Evolutionary conservation across 202 grass and related monocot species (phyloP).

Genomic region (Thinopyrum obtusiflorum): DNA sequence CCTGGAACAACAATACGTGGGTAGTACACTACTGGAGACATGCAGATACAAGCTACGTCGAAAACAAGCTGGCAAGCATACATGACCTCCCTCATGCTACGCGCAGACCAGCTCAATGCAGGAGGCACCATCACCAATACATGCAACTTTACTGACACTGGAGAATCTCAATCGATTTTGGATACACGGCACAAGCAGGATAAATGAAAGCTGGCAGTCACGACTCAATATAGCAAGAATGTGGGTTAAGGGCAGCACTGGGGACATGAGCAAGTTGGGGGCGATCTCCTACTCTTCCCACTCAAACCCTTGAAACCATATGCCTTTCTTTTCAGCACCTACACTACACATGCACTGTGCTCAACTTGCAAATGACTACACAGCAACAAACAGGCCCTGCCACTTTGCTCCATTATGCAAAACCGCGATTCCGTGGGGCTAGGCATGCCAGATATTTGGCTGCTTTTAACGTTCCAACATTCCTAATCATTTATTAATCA

Average conservation of each 20-base stretch:
- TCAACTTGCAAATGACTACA: slow-evolving; percentile 54
- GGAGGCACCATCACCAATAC: slow-evolving; percentile 25
- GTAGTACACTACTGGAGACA: neutral
- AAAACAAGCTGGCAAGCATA: slow-evolving; percentile 30
- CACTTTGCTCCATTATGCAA: slow-evolving; percentile 41
- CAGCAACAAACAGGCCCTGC: neutral
- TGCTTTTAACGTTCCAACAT: slow-evolving; percentile 6
- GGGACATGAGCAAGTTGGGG: slow-evolving; percentile 21
- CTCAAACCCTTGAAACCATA: slow-evolving; percentile 6
- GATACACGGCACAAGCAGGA: neutral
- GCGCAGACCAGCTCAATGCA: slow-evolving; percentile 25
- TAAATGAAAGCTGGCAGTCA: neutral
- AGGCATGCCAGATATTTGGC: slow-evolving; percentile 21
- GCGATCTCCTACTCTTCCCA: slow-evolving; percentile 13
- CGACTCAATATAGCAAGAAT: neutral
- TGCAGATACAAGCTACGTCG: neutral
- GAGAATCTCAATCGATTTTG: slow-evolving; percentile 15
- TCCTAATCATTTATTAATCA: neutral
- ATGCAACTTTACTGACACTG: slow-evolving; percentile 15
- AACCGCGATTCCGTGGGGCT: neutral
- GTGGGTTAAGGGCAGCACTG: neutral
- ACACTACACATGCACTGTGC: slow-evolving; percentile 28
- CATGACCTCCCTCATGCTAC: neutral
- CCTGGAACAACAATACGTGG: neutral
- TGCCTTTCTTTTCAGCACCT: slow-evolving; percentile 2